These are phyloP conservation scores for Tillandsia leiboldiana DNA, from an alignment of 176 grass and related monocot genomes.

Conservation along the genomic window DNA sequence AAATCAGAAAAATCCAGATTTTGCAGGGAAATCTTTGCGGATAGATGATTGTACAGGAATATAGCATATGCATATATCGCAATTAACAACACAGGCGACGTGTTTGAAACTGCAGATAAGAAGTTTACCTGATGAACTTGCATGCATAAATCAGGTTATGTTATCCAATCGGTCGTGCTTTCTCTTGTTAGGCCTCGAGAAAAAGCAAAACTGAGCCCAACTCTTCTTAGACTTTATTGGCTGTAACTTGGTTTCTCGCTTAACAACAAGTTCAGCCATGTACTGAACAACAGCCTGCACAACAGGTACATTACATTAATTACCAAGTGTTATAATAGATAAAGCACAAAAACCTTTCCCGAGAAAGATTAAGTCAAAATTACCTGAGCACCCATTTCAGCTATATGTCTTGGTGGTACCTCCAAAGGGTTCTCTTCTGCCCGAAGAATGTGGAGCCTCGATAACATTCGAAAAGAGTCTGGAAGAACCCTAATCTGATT, in stretches of 20 bases:
- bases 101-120: neutral
- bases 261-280: slow-evolving; percentile 51
- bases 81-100: neutral
- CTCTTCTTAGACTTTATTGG: slow-evolving; percentile 56
- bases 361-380: slow-evolving; percentile 16
- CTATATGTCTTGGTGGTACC: slow-evolving; percentile 75
- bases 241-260: slow-evolving; percentile 49
- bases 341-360: neutral
- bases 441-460: slow-evolving; percentile 53
- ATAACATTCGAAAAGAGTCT: slow-evolving; percentile 69
- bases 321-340: slow-evolving; percentile 2
- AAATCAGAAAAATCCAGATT: too few species aligned
- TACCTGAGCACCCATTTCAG: slow-evolving; percentile 88
- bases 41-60: too few species aligned
- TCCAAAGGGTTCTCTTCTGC: slow-evolving; percentile 93
- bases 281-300: slow-evolving; percentile 75
- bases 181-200: slow-evolving; percentile 88
- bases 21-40: too few species aligned
- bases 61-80: too few species aligned
- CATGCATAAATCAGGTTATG: slow-evolving; percentile 27
- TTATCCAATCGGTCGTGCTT: slow-evolving; percentile 73
- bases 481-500: slow-evolving; percentile 93
- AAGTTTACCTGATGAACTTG: neutral
- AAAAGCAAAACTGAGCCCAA: slow-evolving; percentile 77
- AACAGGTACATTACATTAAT: slow-evolving; percentile 14